Evolutionary conservation across 1,284 basidiomycete genomes (phyloP), one percentile per base, ranked within the genome.

Genomic region (Austropuccinia psidii): DNA sequence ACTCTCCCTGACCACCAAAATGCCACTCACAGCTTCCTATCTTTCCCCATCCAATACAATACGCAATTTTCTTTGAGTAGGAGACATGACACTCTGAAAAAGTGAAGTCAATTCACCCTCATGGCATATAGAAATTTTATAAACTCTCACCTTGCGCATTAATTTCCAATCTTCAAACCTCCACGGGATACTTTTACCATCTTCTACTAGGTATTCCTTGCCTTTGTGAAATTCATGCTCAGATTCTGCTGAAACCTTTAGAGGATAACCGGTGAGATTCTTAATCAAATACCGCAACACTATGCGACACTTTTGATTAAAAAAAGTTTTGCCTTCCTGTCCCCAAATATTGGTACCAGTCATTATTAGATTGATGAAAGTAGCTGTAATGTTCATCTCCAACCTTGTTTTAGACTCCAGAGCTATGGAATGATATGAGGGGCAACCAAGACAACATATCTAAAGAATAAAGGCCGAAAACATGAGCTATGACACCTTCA

Each of bases 121-220:
- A 27, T 47, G 6, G 27, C 17, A 35, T 49, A 37, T n/a, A n/a
- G n/a, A n/a, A n/a, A n/a, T n/a, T n/a, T n/a, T n/a, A 60, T 58
- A 70, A 13, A 35, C 24, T 76, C 83, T 76, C 78, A 91, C 92
- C 83, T 99, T 96, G 80, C 96, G 88, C 83, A 92, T 89, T 8
- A 89, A 88, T 81, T 90, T 90, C 89, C 93, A 95, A 78, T 98
- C 95, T 79, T 98, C 93, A 78, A 99, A 98, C 73, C 93, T 85
- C 96, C 96, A 99, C 64, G 98, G 95, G 17, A 91, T 84, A 1
- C 86, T 87, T 76, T 90, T 85, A 54, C 90, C 89, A 76, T 94
- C 87, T 15, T 83, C 83, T 2, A 86, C 78, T 27, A 81, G 77
- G 72, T 70, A 62, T 69, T 75, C 81, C 39, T 82, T 80, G 7